A percentile compares a stretch with the other conserved stretches of the same genome.
phyloP scores from a whole-genome alignment of 2,329 filamentous ascomycete genomes.

The Drechslerella dactyloides region DNA sequence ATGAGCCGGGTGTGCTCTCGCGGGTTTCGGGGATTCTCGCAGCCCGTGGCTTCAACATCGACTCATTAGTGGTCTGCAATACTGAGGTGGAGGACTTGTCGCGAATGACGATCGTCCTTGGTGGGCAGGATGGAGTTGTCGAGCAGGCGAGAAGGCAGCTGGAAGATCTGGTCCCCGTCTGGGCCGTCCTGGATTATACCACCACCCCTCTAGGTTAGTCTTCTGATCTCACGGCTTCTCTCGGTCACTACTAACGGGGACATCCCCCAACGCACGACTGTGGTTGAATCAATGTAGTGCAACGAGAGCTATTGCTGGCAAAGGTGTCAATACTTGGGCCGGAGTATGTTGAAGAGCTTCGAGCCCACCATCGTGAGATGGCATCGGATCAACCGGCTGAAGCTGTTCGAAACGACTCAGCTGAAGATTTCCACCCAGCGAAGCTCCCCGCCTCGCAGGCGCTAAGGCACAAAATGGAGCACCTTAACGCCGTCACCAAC shows the following conservation, averaged over 20 bases:
- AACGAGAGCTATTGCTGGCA: slow-evolving; percentile 91
- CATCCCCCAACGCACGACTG: neutral
- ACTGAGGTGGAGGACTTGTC: slow-evolving; percentile 96
- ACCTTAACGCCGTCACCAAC: slow-evolving; percentile 94
- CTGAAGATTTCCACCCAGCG: slow-evolving; percentile 84
- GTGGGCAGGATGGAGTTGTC: slow-evolving; percentile 93
- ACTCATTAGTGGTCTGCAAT: slow-evolving; percentile 95
- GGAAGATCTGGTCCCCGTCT: slow-evolving; percentile 95
- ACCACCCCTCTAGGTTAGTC: slow-evolving; percentile 70
- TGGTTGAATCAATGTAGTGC: slow-evolving; percentile 63
- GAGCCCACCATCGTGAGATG: slow-evolving; percentile 94
- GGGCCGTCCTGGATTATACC: slow-evolving; percentile 97
- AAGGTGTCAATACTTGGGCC: slow-evolving; percentile 97
- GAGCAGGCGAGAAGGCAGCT: slow-evolving; percentile 95
- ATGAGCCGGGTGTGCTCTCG: slow-evolving; percentile 95
- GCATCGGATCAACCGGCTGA: slow-evolving; percentile 58
- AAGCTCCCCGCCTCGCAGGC: slow-evolving; percentile 86
- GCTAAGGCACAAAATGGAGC: slow-evolving; percentile 94
- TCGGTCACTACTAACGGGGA: neutral
- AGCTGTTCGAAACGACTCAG: slow-evolving; percentile 60
- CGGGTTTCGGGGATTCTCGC: slow-evolving; percentile 95
- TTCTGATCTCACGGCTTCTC: neutral
- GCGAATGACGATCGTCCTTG: slow-evolving; percentile 97
- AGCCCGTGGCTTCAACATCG: slow-evolving; percentile 97
- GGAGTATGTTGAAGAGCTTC: slow-evolving; percentile 96